phyloP scores from a whole-genome alignment of 1,284 basidiomycete species.

The Neolentinus lepideus region DNA sequence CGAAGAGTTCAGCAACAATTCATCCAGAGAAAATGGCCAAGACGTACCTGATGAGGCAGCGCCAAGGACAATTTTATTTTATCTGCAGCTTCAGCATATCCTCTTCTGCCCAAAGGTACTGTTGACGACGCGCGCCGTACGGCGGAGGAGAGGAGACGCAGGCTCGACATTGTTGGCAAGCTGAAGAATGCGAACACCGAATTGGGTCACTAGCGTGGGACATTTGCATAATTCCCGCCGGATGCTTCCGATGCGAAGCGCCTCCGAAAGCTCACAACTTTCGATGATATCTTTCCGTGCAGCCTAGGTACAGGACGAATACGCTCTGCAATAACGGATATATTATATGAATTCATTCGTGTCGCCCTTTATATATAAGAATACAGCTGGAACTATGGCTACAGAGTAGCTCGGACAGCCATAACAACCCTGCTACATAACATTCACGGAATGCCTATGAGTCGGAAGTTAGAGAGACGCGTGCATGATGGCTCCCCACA shows the following conservation, averaged over 20 bases:
- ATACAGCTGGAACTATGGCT: not conserved
- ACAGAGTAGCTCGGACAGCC: not conserved
- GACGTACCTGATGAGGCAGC: slow-evolving; percentile 86
- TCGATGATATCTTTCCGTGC: too few relatives aligned
- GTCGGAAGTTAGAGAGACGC: not conserved
- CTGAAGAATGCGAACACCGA: not conserved
- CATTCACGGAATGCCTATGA: too few relatives aligned
- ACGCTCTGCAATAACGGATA: too few relatives aligned
- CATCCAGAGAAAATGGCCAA: slow-evolving; percentile 4
- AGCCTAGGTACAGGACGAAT: too few relatives aligned
- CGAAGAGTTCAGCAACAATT: slow-evolving; percentile 4
- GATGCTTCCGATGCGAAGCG: not conserved
- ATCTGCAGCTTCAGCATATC: slow-evolving; percentile 83
- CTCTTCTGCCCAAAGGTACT: slow-evolving; percentile 54
- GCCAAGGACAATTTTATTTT: slow-evolving; percentile 88
- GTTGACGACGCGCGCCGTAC: slow-evolving; percentile 51
- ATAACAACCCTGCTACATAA: not conserved
- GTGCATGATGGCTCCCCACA: not conserved
- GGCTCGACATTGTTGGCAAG: slow-evolving; percentile 54
- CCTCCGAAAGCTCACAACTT: not conserved
- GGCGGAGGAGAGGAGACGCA: slow-evolving; percentile 61
- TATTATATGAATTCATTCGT: not conserved
- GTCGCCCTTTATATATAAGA: not conserved
- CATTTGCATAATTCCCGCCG: not conserved
- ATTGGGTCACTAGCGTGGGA: not conserved